Evolutionary conservation across 306 rosid genomes (phyloP), one percentile per base, ranked within the genome.

Genomic region (Cicer judaicum): DNA sequence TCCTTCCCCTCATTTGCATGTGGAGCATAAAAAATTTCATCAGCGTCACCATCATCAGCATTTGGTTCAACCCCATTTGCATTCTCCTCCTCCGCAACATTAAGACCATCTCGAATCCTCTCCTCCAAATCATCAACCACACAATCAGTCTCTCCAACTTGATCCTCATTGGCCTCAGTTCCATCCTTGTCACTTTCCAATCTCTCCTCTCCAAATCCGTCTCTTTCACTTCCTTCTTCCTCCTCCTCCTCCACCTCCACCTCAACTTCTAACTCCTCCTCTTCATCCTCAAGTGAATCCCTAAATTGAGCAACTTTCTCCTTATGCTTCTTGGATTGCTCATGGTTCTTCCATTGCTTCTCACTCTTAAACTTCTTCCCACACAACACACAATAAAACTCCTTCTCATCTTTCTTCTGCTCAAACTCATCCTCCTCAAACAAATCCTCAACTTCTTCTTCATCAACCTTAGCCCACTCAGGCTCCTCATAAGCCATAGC

Each of bases 281-380:
- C 92, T 46, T 79, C 92, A 75, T 84, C 75, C 7, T 40, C 78
- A 40, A 85, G 73, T 0, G 96, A 87, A 49, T 90, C 94, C 77
- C 36, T 85, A 41, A 90, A 88, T 85, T 95, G 93, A 0, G 89
- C 91, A 24, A 95, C 96, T 82, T 90, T 95, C 84, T 95, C 98
- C 68, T 86, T 87, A 68, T 95, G 99, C 84, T 92, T 95, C 82
- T 95, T 92, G 0, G 98, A 92, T 82, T 89, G 98, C 88, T 95
- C 99, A 13, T 95, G 99, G 55, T 95, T 95, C 86, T 95, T 95
- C 99, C 99, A 95, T 52, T 95, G 99, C 87, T 86, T 95, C 80
- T 95, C 99, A 88, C 99, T 95, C 93, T 89, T 95, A 80, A 95
- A 92, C 92, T 90, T 95, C 90, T 95, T 95, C 83, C 98, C 93